phyloP scores from a whole-genome alignment of 2,329 filamentous ascomycete genomes.

The Pyrenophora seminiperda region DNA sequence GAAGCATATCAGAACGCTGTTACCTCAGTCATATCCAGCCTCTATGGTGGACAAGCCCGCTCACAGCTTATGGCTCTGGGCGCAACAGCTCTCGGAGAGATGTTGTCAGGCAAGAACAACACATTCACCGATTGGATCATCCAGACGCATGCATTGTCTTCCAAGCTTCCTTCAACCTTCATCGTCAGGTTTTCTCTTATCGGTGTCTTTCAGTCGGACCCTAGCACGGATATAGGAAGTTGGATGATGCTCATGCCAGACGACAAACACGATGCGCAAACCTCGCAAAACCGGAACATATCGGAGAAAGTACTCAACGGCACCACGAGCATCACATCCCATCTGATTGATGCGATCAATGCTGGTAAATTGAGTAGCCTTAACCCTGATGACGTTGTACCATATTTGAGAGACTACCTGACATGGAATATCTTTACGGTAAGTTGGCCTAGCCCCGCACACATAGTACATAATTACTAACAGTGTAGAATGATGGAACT shows the following conservation, averaged over 20 bases:
- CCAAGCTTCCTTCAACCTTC: conserved; percentile 24
- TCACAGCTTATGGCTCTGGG: conserved; percentile 7
- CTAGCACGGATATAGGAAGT: conserved; percentile 25
- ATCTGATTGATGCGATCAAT: conserved; percentile 31
- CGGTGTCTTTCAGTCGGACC: conserved; percentile 23
- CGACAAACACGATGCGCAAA: not conserved
- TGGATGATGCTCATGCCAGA: conserved; percentile 34
- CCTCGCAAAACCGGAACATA: not conserved
- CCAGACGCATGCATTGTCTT: conserved; percentile 13
- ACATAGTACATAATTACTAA: not conserved
- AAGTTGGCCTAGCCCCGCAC: not conserved
- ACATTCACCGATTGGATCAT: conserved; percentile 38
- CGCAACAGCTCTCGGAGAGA: conserved; percentile 1
- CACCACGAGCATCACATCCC: conserved; percentile 32
- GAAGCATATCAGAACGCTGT: conserved; percentile 16
- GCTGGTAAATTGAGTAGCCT: conserved; percentile 27
- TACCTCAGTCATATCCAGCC: conserved; percentile 21
- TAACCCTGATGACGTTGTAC: conserved; percentile 28
- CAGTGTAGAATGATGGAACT: not conserved
- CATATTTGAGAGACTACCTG: conserved; percentile 33
- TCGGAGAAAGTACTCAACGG: conserved; percentile 18
- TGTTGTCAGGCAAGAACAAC: not conserved
- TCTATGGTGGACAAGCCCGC: conserved; percentile 24
- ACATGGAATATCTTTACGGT: conserved; percentile 38
- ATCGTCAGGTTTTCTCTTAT: conserved; percentile 30